Evolutionary conservation across 768 basidiomycete species (phyloP).

Genomic region (Boletellus ananas): DNA sequence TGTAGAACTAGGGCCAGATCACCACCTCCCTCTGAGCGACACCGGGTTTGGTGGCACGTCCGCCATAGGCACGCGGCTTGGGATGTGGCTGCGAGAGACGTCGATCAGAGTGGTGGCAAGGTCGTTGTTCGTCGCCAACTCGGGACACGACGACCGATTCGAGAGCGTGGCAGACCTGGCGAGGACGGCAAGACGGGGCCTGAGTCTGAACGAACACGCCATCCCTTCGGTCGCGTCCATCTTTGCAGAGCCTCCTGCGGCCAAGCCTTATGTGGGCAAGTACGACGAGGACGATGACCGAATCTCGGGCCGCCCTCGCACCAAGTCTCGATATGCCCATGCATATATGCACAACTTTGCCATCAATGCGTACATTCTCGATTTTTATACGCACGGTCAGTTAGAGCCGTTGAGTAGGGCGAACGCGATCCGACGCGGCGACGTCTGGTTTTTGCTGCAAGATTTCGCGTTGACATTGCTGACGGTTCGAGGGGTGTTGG

Average conservation of each 20-base stretch:
- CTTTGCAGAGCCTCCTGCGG: slow-evolving; percentile 25
- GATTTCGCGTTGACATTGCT: slow-evolving; percentile 52
- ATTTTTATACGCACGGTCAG: slow-evolving; percentile 69
- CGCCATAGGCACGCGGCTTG: slow-evolving; percentile 27
- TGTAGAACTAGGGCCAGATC: slow-evolving; percentile 40
- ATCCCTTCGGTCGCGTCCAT: slow-evolving; percentile 51
- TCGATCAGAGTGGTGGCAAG: slow-evolving; percentile 42
- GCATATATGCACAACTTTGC: slow-evolving; percentile 14
- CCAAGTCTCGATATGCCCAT: not conserved
- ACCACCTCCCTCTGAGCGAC: slow-evolving; percentile 47
- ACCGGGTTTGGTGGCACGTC: slow-evolving; percentile 19
- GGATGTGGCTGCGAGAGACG: slow-evolving; percentile 34
- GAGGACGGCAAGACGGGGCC: slow-evolving; percentile 46
- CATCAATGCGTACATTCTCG: slow-evolving; percentile 64
- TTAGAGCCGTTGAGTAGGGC: slow-evolving; percentile 42
- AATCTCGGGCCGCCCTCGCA: not conserved
- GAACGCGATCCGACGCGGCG: slow-evolving; percentile 58
- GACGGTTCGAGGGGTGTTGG: slow-evolving; percentile 47
- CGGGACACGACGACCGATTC: slow-evolving; percentile 60
- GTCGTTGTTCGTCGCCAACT: slow-evolving; percentile 64
- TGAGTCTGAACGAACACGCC: slow-evolving; percentile 55
- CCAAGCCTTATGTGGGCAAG: not conserved
- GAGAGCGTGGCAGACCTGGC: slow-evolving; percentile 48
- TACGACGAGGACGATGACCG: not conserved
- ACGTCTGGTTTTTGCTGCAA: slow-evolving; percentile 62